Base-by-base conservation (phyloP, 768 basidiomycete genomes). In the Antrodiella citrinella region DNA sequence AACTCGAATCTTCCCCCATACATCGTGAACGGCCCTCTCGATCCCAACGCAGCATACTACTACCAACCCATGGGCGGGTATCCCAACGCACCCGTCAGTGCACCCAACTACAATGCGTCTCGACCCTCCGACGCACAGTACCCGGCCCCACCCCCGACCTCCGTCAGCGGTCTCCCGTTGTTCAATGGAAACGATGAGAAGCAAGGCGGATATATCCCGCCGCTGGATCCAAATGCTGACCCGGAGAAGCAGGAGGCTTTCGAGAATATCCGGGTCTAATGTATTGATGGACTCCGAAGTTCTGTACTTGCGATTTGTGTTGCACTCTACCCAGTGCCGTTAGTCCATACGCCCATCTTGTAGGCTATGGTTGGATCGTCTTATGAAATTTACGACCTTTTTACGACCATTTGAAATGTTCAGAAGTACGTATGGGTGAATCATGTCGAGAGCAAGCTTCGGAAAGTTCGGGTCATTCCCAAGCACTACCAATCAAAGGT, bases 1-100 rank as follows among this genome's bases (percentile, higher is more conserved):
- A 67, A 70, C 26, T 68, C 70, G 4, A 64, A 60, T 54, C 64
- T 74, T 18, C 77, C 78, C 7, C 66, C 74, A 52, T 54, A 72
- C 65, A 70, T 74, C 51, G 66, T 78, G 47, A 70, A 70, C 48
- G 61, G 61, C 2, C 67, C 69, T 11, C 43, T 57, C 7, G 72
- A 76, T 45, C 56, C 65, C 22, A 47, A 25, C 40, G 55, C 53
- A 40, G 54, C 59, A 11, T 55, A 56, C 7, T 59, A 63, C 57
- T 63, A 63, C 62, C 57, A 67, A 59, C 60, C 48, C 64, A 47
- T 59, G 56, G 53, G 51, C 67, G 54, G 41, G 52, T 7, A 19
- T 19, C 9, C 19, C 41, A 22, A 5, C 41, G 19, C 15, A 15
- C 30, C 30, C 30, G 30, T 35, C 7, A 35, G 30, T 15, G 30